Conservation (phyloP, 129 eudicot genomes). For the Tagetes erecta region DNA sequence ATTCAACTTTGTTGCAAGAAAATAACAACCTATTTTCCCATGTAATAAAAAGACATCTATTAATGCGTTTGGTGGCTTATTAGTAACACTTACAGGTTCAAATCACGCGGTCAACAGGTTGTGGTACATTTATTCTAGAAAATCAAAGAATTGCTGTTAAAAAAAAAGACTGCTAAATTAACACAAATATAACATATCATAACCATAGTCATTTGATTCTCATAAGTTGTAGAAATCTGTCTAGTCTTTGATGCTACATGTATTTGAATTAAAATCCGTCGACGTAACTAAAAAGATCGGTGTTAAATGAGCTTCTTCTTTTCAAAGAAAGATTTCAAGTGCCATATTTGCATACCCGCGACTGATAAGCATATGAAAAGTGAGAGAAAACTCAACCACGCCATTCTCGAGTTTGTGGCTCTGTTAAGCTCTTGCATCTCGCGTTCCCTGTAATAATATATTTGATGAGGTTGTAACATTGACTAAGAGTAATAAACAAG, state of each 20-base stretch:
- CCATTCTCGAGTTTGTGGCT: conserved; percentile 73
- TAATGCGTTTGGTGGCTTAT: too few species aligned
- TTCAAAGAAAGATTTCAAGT: conserved; percentile 76
- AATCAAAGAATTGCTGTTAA: too few species aligned
- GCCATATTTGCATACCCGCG: conserved; percentile 82
- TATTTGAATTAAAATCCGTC: not conserved
- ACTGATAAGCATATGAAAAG: conserved; percentile 61
- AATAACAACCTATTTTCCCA: not conserved
- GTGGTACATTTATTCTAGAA: too few species aligned
- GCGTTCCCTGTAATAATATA: conserved; percentile 58
- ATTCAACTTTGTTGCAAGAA: not conserved
- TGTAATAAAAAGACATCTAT: too few species aligned
- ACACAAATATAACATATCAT: conserved; percentile 1
- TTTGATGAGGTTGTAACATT: too few species aligned
- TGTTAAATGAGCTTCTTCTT: conserved; percentile 79
- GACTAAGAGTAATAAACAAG: too few species aligned
- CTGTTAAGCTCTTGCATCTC: conserved; percentile 79
- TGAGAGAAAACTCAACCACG: conserved; percentile 71
- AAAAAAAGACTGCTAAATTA: too few species aligned
- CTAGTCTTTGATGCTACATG: conserved; percentile 25
- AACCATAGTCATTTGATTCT: not conserved
- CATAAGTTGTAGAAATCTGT: not conserved
- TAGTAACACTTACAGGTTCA: too few species aligned
- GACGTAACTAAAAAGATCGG: not conserved
- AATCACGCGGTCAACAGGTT: too few species aligned